Evolutionary conservation across 345 rosid genomes (phyloP), one percentile per base, ranked within the genome.

Genomic region (Crucihimalaya himalaica): DNA sequence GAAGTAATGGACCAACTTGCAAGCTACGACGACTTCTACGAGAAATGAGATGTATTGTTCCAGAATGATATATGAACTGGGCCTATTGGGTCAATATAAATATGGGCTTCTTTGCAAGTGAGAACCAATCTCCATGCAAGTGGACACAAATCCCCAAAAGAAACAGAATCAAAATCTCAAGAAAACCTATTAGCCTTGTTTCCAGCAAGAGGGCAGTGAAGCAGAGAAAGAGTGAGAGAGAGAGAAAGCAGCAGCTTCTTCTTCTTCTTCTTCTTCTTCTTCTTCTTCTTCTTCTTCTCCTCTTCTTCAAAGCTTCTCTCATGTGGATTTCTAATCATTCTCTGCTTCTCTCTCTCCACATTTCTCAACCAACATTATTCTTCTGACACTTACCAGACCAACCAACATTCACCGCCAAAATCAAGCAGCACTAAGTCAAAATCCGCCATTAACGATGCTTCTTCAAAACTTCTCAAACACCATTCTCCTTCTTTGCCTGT

Each of bases 371-470:
- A 75, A 75, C 79, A 75, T 69, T 75, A 74, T 28, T 28, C 66
- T 64, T 70, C 54, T 76, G 75, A 54, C 66, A 68, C 40, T 71
- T 12, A n/a, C 59, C 14, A 56, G 15, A n/a, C 47, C 19, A 43
- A 55, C 35, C 77, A 46, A 46, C 51, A 18, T 46, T 45, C 71
- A 54, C 77, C 60, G 28, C 0, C 42, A 0, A 46, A 47, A 40
- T 15, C 54, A 50, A 51, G 15, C 48, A 12, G 11, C 32, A 19
- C 39, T 5, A 57, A 64, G 14, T 74, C 71, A 65, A 9, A 77
- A 57, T 48, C 76, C 72, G 63, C 63, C 56, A 48, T 39, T 57
- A 63, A 87, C 2, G 72, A 87, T 83, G 95, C 81, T 73, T 82
- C 82, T 53, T 39, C 35, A 40, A 10, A 25, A 27, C 50, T 50